Conservation (phyloP, 139 green algal species). For the Micractinium sp. region DNA sequence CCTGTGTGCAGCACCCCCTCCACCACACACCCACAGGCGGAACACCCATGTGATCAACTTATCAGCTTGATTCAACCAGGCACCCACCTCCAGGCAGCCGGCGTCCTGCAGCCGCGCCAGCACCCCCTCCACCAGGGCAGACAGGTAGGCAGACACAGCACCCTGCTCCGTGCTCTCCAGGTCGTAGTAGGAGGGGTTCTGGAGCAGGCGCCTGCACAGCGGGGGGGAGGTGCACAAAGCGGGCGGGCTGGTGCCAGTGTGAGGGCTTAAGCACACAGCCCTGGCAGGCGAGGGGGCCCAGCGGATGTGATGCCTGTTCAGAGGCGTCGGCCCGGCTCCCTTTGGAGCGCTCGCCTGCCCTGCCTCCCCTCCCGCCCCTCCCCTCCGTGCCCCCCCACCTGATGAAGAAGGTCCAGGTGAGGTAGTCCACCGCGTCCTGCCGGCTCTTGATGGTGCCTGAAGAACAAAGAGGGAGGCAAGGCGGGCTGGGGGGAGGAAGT, state of each 20-base stretch:
- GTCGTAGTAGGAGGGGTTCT: slow-evolving; percentile 97
- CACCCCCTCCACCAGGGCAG: slow-evolving; percentile 71
- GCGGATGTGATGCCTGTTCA: no score
- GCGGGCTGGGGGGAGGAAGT: neutral
- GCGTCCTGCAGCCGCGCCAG: slow-evolving; percentile 77
- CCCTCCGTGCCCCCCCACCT: slow-evolving; percentile 40
- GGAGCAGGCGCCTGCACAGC: slow-evolving; percentile 47
- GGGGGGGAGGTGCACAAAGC: neutral
- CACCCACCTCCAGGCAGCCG: slow-evolving; percentile 74
- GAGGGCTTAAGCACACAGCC: neutral
- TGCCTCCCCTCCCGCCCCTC: neutral
- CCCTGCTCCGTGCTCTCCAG: slow-evolving; percentile 69
- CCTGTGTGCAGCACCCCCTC: no score
- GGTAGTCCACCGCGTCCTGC: slow-evolving; percentile 94
- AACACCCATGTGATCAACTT: neutral
- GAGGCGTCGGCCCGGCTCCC: no score
- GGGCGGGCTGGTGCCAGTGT: neutral
- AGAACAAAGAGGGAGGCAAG: neutral
- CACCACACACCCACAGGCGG: no score
- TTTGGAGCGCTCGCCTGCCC: neutral
- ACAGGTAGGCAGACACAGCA: slow-evolving; percentile 80
- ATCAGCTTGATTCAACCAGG: neutral
- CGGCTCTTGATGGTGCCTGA: slow-evolving; percentile 55
- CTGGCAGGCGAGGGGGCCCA: no score
- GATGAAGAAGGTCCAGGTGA: slow-evolving; percentile 98